Evolutionary conservation across 2,329 filamentous ascomycete genomes (phyloP).

Genomic region (Aspergillus sclerotialis): DNA sequence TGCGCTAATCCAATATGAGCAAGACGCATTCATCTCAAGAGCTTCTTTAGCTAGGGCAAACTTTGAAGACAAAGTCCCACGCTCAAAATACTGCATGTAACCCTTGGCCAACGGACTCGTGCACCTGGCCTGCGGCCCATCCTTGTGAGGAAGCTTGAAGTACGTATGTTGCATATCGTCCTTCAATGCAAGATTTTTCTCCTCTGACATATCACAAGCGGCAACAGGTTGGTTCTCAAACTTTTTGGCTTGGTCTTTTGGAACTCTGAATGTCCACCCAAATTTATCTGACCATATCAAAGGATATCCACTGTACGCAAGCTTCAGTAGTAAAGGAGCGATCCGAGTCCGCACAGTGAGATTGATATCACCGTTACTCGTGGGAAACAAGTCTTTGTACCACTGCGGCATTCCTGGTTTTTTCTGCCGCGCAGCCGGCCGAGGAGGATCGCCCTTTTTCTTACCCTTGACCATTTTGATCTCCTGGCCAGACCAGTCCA

Average conservation of each 20-base stretch:
- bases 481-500: constrained; percentile 94
- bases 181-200: constrained; percentile 58
- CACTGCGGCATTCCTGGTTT: constrained; percentile 90
- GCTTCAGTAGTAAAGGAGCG: constrained; percentile 72
- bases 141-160: constrained; percentile 94
- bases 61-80: constrained; percentile 77
- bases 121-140: constrained; percentile 79
- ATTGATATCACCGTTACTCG: constrained; percentile 58
- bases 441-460: constrained; percentile 72
- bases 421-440: constrained; percentile 78
- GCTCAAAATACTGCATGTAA: constrained; percentile 86
- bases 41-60: constrained; percentile 89
- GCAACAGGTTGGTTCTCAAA: constrained; percentile 68
- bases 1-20: constrained; percentile 98
- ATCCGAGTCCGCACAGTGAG: constrained; percentile 82
- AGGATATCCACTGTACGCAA: constrained; percentile 85
- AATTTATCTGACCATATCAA: constrained; percentile 88
- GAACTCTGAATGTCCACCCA: constrained; percentile 86
- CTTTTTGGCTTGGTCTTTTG: constrained; percentile 51
- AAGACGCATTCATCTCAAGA: constrained; percentile 96
- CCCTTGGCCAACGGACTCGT: constrained; percentile 83
- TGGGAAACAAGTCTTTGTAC: constrained; percentile 86
- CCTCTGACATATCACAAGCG: constrained; percentile 68
- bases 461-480: constrained; percentile 87
- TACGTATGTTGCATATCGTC: constrained; percentile 63